Conservation (phyloP, 2,329 filamentous ascomycete species). For the Trichoderma citrinoviride region DNA sequence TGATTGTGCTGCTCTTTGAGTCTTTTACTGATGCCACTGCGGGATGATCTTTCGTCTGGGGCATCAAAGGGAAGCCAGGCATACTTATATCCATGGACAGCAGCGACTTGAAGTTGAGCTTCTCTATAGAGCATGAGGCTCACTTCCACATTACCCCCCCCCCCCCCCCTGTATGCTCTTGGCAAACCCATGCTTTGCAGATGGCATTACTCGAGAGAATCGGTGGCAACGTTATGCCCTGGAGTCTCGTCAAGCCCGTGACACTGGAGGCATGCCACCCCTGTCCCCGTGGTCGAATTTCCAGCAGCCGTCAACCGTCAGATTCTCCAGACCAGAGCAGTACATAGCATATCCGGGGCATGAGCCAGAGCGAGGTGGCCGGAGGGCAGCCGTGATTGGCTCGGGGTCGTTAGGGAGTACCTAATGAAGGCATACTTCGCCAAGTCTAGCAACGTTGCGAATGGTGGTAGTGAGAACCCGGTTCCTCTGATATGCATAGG, state of each 20-base stretch:
- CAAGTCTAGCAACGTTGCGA: slow-evolving; percentile 22
- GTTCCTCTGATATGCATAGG: neutral
- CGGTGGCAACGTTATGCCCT: slow-evolving; percentile 16
- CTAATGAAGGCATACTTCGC: neutral
- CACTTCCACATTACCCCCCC: neutral
- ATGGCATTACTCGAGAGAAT: neutral
- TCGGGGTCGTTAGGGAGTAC: slow-evolving; percentile 1
- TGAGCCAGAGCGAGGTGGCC: neutral
- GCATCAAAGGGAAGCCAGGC: neutral
- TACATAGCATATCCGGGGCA: slow-evolving; percentile 9
- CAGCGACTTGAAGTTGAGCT: neutral
- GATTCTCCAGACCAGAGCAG: neutral
- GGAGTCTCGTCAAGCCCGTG: neutral
- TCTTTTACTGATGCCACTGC: neutral
- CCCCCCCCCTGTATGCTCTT: neutral
- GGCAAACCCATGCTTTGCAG: slow-evolving; percentile 8
- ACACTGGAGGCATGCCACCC: neutral
- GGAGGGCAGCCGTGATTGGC: neutral
- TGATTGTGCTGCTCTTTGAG: neutral
- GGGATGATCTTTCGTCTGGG: neutral
- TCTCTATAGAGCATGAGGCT: neutral
- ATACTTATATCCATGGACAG: slow-evolving; percentile 10
- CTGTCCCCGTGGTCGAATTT: neutral
- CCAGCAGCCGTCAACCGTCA: neutral
- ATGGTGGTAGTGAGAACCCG: neutral